Evolutionary conservation across 2,329 filamentous ascomycete genomes (phyloP), one percentile per base, ranked within the genome.

Genomic region (Ramichloridium luteum): DNA sequence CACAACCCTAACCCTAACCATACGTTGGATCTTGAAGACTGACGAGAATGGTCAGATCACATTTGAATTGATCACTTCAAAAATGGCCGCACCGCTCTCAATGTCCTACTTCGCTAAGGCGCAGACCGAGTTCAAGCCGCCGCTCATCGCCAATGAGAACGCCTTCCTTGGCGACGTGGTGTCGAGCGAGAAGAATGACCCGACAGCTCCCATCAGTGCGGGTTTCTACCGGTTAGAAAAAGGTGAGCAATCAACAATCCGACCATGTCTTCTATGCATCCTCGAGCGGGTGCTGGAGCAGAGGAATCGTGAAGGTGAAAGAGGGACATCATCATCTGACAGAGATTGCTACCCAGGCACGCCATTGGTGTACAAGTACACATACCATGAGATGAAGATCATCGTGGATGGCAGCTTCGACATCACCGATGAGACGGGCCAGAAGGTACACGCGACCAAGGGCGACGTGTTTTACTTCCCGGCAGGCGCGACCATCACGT

Each of bases 361-460:
- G 3, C 71, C 74, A 2, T 64, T 81, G 12, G 71, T 74, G 6
- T 80, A 80, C 59, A 71, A 67, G 17, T 80, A 80, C 56, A 72
- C 64, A 25, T 80, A 80, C 55, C 69, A 80, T 48, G 77, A 80
- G 61, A 77, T 78, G 70, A 80, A 80, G 61, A 77, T 80, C 49
- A 75, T 81, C 41, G 56, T 80, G 6, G 75, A 80, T 45, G 77
- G 76, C 10, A 64, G 70, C 43, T 78, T 74, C 48, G 68, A 72
- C 39, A 77, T 80, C 46, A 62, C 61, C 16, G 76, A 80, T 42
- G 68, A 69, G 51, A 70, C 70, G 2, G 76, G 74, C 22, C 62
- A 69, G 44, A 68, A 65, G 42, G 72, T 75, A 14, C 64, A 66
- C 31, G 76, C 71, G 6, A 62, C 58, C 17, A 62, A 68, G 5